Percentiles rank a stretch among this genome's conserved stretches.
These are phyloP conservation scores for Spongiforma sp. DNA, from an alignment of 1,284 basidiomycete species.

Conservation along the genomic window DNA sequence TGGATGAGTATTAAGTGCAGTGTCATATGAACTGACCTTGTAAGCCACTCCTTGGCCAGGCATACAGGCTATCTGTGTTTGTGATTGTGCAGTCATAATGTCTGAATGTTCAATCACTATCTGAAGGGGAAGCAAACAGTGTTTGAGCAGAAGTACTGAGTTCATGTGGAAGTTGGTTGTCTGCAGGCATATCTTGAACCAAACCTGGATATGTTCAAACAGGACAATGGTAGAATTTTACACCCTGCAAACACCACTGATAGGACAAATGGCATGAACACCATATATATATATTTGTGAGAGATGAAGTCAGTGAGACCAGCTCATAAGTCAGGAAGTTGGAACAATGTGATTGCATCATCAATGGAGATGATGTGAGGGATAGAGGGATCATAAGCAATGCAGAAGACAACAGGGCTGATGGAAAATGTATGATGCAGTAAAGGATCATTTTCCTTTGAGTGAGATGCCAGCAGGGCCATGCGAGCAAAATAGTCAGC, in stretches of 20 bases:
- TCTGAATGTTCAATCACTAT: neutral
- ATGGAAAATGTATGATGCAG: neutral
- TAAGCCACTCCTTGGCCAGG: neutral
- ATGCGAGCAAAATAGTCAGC: neutral
- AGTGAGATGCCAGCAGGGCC: neutral
- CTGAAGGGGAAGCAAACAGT: neutral
- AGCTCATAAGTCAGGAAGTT: neutral
- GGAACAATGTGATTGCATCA: neutral
- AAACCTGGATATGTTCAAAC: neutral
- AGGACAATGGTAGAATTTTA: neutral
- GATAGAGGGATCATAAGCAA: neutral
- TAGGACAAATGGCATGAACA: neutral
- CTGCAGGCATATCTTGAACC: neutral
- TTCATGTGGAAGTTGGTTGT: neutral
- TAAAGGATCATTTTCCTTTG: neutral
- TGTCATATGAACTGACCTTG: neutral
- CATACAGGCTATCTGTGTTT: neutral
- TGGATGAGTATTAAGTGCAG: neutral
- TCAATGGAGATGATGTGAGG: neutral
- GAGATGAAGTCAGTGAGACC: neutral
- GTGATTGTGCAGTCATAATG: neutral
- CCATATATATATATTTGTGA: neutral
- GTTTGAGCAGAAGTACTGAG: neutral
- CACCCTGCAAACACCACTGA: neutral
- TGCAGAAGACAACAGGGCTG: neutral